Conservation (phyloP, 306 rosid species). For the Rosa lucieae region DNA sequence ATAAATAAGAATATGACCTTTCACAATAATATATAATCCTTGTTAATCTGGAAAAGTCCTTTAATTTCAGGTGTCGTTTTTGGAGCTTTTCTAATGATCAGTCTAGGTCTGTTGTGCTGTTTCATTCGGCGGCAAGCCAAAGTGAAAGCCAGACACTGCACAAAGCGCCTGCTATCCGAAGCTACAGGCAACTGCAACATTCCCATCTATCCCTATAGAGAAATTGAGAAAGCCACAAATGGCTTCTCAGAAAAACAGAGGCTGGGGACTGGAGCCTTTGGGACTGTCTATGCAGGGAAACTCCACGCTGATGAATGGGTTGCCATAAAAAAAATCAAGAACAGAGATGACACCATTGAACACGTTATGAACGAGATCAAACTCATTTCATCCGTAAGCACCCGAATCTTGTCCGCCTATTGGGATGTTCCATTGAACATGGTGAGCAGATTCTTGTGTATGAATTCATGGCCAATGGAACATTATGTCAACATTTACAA, state of each 20-base stretch:
- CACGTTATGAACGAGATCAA: slow-evolving; percentile 86
- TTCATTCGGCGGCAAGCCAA: slow-evolving; percentile 57
- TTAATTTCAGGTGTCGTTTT: slow-evolving; percentile 45
- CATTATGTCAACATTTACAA: slow-evolving; percentile 74
- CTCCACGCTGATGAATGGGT: slow-evolving; percentile 64
- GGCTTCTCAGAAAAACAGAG: slow-evolving; percentile 77
- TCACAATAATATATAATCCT: neutral
- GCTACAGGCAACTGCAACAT: slow-evolving; percentile 70
- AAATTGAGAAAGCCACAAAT: slow-evolving; percentile 78
- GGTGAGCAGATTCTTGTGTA: slow-evolving; percentile 82
- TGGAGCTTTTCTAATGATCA: slow-evolving; percentile 48
- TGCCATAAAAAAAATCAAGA: slow-evolving; percentile 77
- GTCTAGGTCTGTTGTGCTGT: slow-evolving; percentile 52
- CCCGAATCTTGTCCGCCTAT: slow-evolving; percentile 71
- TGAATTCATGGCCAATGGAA: slow-evolving; percentile 94
- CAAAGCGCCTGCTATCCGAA: slow-evolving; percentile 72
- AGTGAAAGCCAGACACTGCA: slow-evolving; percentile 52
- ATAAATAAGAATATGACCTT: neutral
- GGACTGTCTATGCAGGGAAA: slow-evolving; percentile 87
- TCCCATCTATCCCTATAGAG: slow-evolving; percentile 70
- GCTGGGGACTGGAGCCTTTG: slow-evolving; percentile 87
- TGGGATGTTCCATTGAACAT: slow-evolving; percentile 82
- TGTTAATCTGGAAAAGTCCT: neutral
- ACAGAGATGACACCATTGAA: slow-evolving; percentile 72
- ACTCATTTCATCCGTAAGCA: slow-evolving; percentile 79